Percentiles rank a stretch among this genome's conserved stretches.
Conservation (phyloP, 139 green algal genomes). For the Tetraselmis chui region DNA sequence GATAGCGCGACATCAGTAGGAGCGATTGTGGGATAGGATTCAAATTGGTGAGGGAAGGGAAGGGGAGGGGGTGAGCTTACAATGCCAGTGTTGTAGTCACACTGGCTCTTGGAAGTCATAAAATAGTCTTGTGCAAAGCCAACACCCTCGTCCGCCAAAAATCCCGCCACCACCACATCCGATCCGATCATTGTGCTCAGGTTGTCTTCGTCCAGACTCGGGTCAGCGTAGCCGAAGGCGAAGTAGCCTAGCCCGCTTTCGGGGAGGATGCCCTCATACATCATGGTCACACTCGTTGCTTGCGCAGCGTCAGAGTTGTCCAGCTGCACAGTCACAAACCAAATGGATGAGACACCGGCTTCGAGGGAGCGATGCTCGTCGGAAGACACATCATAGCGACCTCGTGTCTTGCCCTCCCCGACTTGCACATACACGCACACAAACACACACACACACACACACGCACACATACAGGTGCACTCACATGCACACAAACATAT, state of each 20-base stretch:
- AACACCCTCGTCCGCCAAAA: neutral
- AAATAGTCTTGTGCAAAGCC: slow-evolving; percentile 13
- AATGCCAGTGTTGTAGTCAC: slow-evolving; percentile 13
- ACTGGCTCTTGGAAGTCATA: slow-evolving; percentile 3
- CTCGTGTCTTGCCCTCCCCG: too few species aligned
- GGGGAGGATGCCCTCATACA: neutral
- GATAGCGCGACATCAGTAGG: too few species aligned
- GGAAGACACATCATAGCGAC: too few species aligned
- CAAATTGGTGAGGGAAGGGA: neutral
- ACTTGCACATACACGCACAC: too few species aligned
- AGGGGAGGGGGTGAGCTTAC: neutral
- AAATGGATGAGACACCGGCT: too few species aligned
- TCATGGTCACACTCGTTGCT: neutral
- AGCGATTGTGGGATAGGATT: too few species aligned
- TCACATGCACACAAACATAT: too few species aligned
- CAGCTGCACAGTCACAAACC: neutral
- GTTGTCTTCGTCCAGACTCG: neutral
- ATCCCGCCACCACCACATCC: slow-evolving; percentile 14
- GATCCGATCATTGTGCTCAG: slow-evolving; percentile 3
- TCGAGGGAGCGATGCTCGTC: neutral
- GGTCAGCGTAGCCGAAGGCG: slow-evolving; percentile 2
- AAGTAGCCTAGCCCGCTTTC: neutral
- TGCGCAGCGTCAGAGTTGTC: neutral
- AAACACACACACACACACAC: too few species aligned
- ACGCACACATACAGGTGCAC: too few species aligned